phyloP scores from a whole-genome alignment of 495 filamentous ascomycete genomes.

The Astrothelium subdiscretum region DNA sequence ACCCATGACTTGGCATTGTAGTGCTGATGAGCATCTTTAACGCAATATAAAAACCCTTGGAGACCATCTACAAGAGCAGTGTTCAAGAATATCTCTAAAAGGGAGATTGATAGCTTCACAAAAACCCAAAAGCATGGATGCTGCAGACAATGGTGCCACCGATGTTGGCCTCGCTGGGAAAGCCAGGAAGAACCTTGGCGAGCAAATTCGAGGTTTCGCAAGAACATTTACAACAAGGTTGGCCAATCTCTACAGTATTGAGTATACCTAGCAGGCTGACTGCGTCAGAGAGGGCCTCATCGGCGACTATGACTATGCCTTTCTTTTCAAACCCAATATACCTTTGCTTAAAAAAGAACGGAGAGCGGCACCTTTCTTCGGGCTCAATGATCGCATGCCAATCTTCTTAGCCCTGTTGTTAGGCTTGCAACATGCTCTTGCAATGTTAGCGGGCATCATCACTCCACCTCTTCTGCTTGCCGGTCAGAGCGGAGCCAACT shows the following conservation, averaged over 20 bases:
- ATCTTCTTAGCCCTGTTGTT: constrained; percentile 62
- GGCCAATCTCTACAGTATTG: not conserved
- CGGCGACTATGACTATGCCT: constrained; percentile 77
- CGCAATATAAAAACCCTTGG: too few species aligned
- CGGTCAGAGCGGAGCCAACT: constrained; percentile 52
- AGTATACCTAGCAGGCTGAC: not conserved
- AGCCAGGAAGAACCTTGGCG: not conserved
- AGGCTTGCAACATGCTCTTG: constrained; percentile 58
- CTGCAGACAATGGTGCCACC: not conserved
- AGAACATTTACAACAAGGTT: not conserved
- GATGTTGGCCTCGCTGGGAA: not conserved
- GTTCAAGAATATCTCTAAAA: not conserved
- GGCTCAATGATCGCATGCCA: constrained; percentile 72
- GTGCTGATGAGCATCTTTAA: too few species aligned
- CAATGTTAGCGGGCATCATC: constrained; percentile 63
- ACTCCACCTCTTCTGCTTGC: constrained; percentile 71
- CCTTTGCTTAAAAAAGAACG: constrained; percentile 65
- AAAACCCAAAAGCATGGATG: not conserved
- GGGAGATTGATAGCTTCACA: not conserved
- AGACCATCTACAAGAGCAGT: not conserved
- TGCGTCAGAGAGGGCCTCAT: constrained; percentile 55
- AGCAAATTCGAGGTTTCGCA: not conserved
- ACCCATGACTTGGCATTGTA: too few species aligned
- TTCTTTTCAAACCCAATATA: constrained; percentile 65
- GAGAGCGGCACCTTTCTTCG: constrained; percentile 69